Base-by-base conservation (phyloP, 1,284 basidiomycete genomes). In the Athelia sp. region DNA sequence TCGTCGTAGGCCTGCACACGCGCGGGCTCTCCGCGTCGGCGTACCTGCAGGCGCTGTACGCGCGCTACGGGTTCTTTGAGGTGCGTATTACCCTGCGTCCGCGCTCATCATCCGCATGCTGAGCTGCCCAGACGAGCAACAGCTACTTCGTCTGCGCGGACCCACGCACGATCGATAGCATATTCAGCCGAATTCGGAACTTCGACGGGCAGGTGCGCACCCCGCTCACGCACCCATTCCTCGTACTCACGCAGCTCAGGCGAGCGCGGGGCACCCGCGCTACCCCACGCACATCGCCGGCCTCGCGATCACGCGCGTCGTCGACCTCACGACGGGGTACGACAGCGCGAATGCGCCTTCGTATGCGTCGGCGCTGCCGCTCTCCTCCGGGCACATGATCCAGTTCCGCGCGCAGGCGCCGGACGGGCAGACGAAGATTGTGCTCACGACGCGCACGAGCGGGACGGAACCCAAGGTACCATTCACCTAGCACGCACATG, bases 381-480 rank as follows among this genome's bases (percentile, higher is more conserved):
- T 87, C 19, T 90, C 87, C 11, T 84, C 82, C 1, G 87, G 88
- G 2, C 84, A 93, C 56, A 92, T 92, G 91, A 81, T 93, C 43
- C 85, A 88, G 54, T 87, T 93, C 64, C 69, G 78, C 52, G 84
- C 82, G 8, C 67, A 72, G 51, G 72, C 68, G 18, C n/a, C n/a
- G 21, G 58, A 62, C 21, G 66, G 72, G 18, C 74, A 70, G 2
- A 71, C 72, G 24, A 75, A 69, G 52, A 75, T 90, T 52, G 75
- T 80, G 2, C 63, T 91, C 43, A 90, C 87, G 1, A 75, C 76
- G 46, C 73, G 83, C 52, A 92, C 88, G 26, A 90, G 87, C 57
- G 91, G 91, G 11, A 93, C 91, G 8, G 91, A 93, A 58, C 90
- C 90, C 0, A 93, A 93, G 79, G 87, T 85, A 58, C n/a, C n/a